These are phyloP conservation scores for Plantago ovata DNA, from an alignment of 257 asterid species.

Conservation along the genomic window DNA sequence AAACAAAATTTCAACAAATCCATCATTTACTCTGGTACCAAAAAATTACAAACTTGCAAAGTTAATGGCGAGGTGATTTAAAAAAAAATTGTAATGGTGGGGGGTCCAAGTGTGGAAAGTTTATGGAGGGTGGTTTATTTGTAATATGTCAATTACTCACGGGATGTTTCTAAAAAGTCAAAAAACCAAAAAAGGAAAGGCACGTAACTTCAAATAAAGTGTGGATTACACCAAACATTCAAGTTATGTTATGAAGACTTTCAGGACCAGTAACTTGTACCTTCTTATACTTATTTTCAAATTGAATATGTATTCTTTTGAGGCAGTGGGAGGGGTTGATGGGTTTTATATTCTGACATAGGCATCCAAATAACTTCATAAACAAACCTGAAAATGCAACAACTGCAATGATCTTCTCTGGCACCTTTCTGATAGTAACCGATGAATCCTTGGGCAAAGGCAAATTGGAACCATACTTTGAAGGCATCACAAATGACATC, in stretches of 20 bases:
- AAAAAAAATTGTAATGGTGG: too few species aligned
- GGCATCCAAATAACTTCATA: background rate
- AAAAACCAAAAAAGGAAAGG: background rate
- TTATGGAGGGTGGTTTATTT: too few species aligned
- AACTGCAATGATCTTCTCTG: constrained; percentile 56
- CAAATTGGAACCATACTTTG: constrained; percentile 71
- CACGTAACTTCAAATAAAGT: background rate
- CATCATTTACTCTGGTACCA: too few species aligned
- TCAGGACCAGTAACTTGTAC: too few species aligned
- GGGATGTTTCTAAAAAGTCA: too few species aligned
- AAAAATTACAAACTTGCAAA: too few species aligned
- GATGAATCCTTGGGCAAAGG: constrained; percentile 76
- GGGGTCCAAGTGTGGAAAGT: too few species aligned
- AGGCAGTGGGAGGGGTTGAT: background rate
- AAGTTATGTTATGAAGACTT: too few species aligned
- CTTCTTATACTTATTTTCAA: background rate
- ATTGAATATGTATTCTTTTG: background rate
- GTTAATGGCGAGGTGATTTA: too few species aligned
- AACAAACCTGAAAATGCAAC: constrained; percentile 78
- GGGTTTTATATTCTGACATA: background rate
- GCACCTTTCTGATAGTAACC: constrained; percentile 64
- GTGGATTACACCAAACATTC: background rate
- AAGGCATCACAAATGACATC: constrained; percentile 86
- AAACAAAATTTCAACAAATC: too few species aligned
- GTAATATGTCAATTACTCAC: too few species aligned